Evolutionary conservation across 129 eudicot species (phyloP).

Genomic region (Flaveria bidentis): DNA sequence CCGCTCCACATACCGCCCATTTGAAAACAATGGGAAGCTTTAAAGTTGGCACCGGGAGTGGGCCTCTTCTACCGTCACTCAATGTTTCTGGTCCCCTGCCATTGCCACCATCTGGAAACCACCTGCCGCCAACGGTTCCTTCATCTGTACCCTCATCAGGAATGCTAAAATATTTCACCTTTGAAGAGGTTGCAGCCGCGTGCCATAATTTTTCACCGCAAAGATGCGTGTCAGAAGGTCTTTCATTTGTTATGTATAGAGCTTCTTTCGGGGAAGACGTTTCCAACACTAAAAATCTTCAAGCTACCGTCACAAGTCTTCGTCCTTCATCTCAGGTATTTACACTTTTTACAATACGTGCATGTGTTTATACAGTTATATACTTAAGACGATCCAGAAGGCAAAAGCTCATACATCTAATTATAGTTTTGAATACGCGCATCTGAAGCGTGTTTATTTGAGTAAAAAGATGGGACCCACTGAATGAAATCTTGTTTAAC

Average conservation of each 20-base stretch:
- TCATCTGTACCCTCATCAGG: slow-evolving; percentile 47
- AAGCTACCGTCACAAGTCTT: slow-evolving; percentile 87
- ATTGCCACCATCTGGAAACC: slow-evolving; percentile 44
- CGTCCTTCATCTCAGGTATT: slow-evolving; percentile 77
- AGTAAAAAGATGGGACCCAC: background rate
- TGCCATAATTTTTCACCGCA: slow-evolving; percentile 84
- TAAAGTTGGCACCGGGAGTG: slow-evolving; percentile 54
- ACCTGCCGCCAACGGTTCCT: slow-evolving; percentile 37
- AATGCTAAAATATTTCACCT: slow-evolving; percentile 56
- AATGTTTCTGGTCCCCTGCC: slow-evolving; percentile 77
- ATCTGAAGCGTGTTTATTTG: background rate
- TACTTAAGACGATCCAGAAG: background rate
- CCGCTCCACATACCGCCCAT: slow-evolving; percentile 51
- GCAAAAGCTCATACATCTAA: background rate
- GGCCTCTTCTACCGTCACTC: slow-evolving; percentile 43
- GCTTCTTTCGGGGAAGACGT: slow-evolving; percentile 76
- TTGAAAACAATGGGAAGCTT: slow-evolving; percentile 67
- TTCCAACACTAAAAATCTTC: slow-evolving; percentile 55
- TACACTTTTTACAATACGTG: background rate
- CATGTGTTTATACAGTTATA: no score
- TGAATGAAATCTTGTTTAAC: background rate
- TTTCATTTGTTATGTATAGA: slow-evolving; percentile 72
- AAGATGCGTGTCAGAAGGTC: slow-evolving; percentile 70
- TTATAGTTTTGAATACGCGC: background rate
- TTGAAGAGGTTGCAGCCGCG: slow-evolving; percentile 79